Base-by-base conservation (phyloP, 495 filamentous ascomycete species). In the Penicillium subrubescens region DNA sequence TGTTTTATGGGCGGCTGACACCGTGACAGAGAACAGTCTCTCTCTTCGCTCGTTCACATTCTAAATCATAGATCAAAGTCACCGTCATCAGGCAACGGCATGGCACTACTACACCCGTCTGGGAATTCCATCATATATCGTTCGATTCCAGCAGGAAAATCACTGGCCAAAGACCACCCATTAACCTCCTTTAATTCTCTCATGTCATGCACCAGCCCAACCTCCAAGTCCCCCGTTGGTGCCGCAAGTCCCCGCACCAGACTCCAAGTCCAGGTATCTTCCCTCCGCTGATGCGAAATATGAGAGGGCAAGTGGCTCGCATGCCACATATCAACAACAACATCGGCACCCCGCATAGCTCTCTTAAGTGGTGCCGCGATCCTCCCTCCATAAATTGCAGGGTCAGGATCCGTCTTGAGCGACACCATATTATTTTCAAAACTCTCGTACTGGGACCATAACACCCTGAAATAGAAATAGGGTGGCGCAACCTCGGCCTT, bases 381-480 rank as follows among this genome's bases (percentile, higher is more conserved):
- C 39, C 35, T 58, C 34, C 23, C 23, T 23, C 23, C 35, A 27
- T 39, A 44, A 31, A 27, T 19, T 19, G 35, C 15, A n/a, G 39
- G 56, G 46, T 25, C 25, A 6, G 56, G 35, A 15, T 58, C 43
- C 19, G 43, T 21, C n/a, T 25, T 35, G 41, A 43, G 23, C 3
- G 12, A 44, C 7, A 29, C 35, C 29, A 58, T 25, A 12, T 23
- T 17, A 58, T 23, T 19, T 35, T 35, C 41, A 8, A 58, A 44
- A 25, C 19, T 58, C 35, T 46, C 41, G 17, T 29, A 29, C 21
- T 43, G 39, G 21, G 35, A 43, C 56, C 56, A 46, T 25, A 43
- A 29, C 34, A 58, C 56, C 41, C 56, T 58, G 39, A 58, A 58
- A n/a, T 58, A 44, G 56, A 58, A 58, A 29, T 58, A 58, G 8